These are phyloP conservation scores for Fusarium acutatum DNA, from an alignment of 2,329 filamentous ascomycete genomes.

Conservation along the genomic window DNA sequence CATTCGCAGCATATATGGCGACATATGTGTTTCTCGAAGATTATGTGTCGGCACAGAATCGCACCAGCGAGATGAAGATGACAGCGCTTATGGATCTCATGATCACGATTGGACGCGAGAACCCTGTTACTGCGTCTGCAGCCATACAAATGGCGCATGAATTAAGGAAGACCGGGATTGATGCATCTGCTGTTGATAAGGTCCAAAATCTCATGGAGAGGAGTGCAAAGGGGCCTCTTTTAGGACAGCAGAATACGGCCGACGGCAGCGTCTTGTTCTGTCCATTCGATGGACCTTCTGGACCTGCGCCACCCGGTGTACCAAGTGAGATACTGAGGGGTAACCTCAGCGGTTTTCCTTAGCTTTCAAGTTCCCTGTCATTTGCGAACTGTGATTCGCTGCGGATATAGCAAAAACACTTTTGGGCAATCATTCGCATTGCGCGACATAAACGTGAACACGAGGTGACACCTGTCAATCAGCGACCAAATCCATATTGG, in stretches of 20 bases:
- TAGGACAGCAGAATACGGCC: constrained; percentile 21
- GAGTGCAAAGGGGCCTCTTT: constrained; percentile 20
- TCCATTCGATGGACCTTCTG: constrained; percentile 28
- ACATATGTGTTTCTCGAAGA: constrained; percentile 77
- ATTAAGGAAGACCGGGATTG: constrained; percentile 54
- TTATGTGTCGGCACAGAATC: constrained; percentile 68
- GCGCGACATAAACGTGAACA: not conserved
- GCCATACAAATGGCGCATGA: constrained; percentile 75
- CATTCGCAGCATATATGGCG: constrained; percentile 76
- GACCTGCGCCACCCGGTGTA: constrained; percentile 14
- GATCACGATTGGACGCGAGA: constrained; percentile 69
- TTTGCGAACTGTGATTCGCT: not conserved
- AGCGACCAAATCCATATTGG: not conserved
- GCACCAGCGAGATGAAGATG: constrained; percentile 59
- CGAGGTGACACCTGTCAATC: not conserved
- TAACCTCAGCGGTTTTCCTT: not conserved
- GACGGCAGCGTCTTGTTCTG: constrained; percentile 34
- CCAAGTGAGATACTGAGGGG: constrained; percentile 15
- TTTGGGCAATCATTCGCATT: not conserved
- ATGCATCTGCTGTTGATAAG: constrained; percentile 37
- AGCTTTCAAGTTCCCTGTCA: not conserved
- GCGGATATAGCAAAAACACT: not conserved
- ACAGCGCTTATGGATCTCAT: constrained; percentile 75
- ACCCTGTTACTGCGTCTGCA: constrained; percentile 74
- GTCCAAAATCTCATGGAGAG: constrained; percentile 27